Evolutionary conservation across 345 rosid genomes (phyloP).

Genomic region (Populus tremula): DNA sequence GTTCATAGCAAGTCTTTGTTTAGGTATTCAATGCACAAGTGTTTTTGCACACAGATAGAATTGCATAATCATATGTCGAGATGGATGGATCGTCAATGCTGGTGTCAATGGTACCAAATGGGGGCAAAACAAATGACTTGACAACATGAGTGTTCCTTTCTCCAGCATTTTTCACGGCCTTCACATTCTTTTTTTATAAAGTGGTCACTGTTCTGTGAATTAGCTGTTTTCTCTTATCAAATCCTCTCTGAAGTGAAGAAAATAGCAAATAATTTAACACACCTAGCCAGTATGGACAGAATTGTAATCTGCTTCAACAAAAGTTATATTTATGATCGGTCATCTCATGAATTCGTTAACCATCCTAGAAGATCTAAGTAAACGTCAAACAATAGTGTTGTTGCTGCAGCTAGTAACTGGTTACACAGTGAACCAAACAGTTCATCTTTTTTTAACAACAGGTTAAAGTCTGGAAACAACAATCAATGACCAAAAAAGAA

Average conservation of each 20-base stretch:
- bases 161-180: background rate
- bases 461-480: too few relatives aligned
- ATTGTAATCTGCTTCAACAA: background rate
- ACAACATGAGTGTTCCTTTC: background rate
- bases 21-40: background rate
- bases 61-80: background rate
- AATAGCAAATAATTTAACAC: background rate
- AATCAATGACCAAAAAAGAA: background rate
- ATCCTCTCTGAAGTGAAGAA: background rate
- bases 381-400: background rate
- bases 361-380: background rate
- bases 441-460: background rate
- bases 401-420: background rate
- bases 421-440: slow-evolving; percentile 3
- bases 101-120: background rate
- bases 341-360: background rate
- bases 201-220: background rate
- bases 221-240: background rate
- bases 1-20: slow-evolving; percentile 15
- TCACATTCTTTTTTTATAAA: background rate
- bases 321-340: background rate
- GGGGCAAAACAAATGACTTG: background rate
- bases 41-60: background rate
- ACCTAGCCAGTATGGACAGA: background rate
- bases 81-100: background rate